Evolutionary conservation across 148 eudicot genomes (phyloP).

Genomic region (Nyssa sinensis): DNA sequence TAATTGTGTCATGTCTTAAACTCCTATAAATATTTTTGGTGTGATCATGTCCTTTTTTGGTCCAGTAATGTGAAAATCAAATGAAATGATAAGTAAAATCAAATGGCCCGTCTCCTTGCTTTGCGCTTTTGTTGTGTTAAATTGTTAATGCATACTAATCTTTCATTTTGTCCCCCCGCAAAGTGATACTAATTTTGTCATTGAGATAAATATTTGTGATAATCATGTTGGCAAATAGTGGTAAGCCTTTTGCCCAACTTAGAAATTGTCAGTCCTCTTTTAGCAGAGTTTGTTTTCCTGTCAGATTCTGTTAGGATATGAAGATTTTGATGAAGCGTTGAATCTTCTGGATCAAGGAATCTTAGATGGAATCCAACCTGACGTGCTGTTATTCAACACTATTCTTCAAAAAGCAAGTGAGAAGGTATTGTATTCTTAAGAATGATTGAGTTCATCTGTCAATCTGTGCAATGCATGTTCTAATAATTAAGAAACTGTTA

Average conservation of each 20-base stretch:
- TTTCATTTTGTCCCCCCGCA: too few relatives aligned
- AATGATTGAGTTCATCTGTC: not conserved
- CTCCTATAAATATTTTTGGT: too few relatives aligned
- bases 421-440: constrained; percentile 39
- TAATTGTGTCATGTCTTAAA: too few relatives aligned
- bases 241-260: not conserved
- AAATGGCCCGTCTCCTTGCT: not conserved
- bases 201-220: not conserved
- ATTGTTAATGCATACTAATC: not conserved
- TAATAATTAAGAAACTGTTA: too few relatives aligned
- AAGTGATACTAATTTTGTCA: too few relatives aligned
- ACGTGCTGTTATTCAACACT: constrained; percentile 67
- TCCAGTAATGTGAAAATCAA: not conserved
- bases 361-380: constrained; percentile 56
- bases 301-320: constrained; percentile 57
- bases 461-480: too few relatives aligned
- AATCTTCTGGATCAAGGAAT: constrained; percentile 55
- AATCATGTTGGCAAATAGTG: not conserved
- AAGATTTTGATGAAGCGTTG: constrained; percentile 63
- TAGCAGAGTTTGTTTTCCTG: constrained; percentile 7
- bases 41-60: not conserved
- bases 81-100: not conserved
- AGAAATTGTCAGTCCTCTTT: constrained; percentile 23
- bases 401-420: constrained; percentile 50
- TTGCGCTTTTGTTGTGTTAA: not conserved